Evolutionary conservation across 2,329 filamentous ascomycete species (phyloP), one percentile per base, ranked within the genome.

Genomic region (Nemania sp.): DNA sequence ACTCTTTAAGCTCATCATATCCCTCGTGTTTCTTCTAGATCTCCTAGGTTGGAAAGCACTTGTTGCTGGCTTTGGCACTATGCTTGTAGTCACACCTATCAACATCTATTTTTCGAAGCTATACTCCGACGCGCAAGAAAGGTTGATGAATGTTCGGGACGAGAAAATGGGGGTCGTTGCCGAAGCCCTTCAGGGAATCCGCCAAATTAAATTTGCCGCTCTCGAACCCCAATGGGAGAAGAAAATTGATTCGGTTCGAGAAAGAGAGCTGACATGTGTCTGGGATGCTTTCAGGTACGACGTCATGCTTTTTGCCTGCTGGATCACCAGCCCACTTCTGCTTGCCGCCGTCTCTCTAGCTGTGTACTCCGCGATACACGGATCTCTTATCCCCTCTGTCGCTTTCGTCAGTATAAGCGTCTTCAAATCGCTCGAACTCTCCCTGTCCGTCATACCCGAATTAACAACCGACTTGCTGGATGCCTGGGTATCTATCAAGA

Each of bases 191-290:
- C 82, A 89, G 62, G 89, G 89, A 6, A 92, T 93, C 59, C 82
- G 89, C 1, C 90, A 94, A 69, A 90, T 94, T 73, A 94, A 94
- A 65, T 91, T 93, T 62, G 88, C 88, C 0, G 89, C 89, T 1
- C 72, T 91, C 2, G 90, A 93, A 68, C 73, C 76, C 17, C 83
- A 89, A 61, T 93, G 90, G 89, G 83, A 91, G 67, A 76, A 78
- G 14, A 88, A 86, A 56, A 89, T 94, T 66, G 71, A 78, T 57
- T 70, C 79, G 57, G 81, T 86, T 6, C 78, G 90, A 64, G 80
- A 85, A 37, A 80, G 79, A 41, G 90, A 93, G 67, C 77, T 93
- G 8, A 70, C 72, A 5, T 82, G 82, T 19, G 79, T 90, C 30
- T 89, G 87, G 83, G 77, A 75, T 33, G 80, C 84, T 1, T 91